Evolutionary conservation across 139 green algal genomes (phyloP), one percentile per base, ranked within the genome.

Genomic region (Chlorella sorokiniana): DNA sequence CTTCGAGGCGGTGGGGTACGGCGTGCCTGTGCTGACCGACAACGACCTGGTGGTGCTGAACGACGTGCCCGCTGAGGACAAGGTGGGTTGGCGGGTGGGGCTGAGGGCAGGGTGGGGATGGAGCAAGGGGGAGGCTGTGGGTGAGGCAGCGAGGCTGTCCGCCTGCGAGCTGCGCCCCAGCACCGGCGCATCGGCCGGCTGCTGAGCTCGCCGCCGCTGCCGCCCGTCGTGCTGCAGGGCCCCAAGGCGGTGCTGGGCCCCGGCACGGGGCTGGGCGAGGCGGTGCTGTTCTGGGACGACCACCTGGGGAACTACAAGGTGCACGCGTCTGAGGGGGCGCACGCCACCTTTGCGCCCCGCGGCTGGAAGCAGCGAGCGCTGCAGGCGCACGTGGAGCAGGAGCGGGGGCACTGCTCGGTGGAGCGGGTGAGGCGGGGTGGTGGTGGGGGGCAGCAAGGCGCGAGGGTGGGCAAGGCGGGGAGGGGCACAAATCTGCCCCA

Each of bases 1-100:
- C 86, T 98, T 98, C 83, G 94, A 97, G 85, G 96, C 96, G 4
- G 90, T 96, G 59, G 96, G 96, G 0, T 99, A 98, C 59, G 96
- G 94, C 44, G 92, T 98, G 52, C 90, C 88, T 1, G 89, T 84
- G 0, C 73, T 99, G 40, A 41, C 82, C 0, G 45, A 65, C 0
- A 42, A 83, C 4, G 89, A 97, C 44, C 35, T 96, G 23, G 52
- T 94, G 10, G 40, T 69, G 0, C 81, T 97, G 4, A 93, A 97
- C 67, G 83, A 93, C 33, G 88, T 84, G 8, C 71, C 81, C 3
- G 62, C 77, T n/a, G 68, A 78, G 35, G 76, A 79, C 48, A 86
- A 90, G 88, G 86, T 86, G 45, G n/a, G 77, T 29, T 33, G 18
- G 4, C 5, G 37, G 9, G 8, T 42, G 35, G 18, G 3, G n/a